Percentiles rank a stretch among this genome's conserved stretches.
phyloP scores from a whole-genome alignment of 495 filamentous ascomycete genomes.

The Aspergillus funiculosus region DNA sequence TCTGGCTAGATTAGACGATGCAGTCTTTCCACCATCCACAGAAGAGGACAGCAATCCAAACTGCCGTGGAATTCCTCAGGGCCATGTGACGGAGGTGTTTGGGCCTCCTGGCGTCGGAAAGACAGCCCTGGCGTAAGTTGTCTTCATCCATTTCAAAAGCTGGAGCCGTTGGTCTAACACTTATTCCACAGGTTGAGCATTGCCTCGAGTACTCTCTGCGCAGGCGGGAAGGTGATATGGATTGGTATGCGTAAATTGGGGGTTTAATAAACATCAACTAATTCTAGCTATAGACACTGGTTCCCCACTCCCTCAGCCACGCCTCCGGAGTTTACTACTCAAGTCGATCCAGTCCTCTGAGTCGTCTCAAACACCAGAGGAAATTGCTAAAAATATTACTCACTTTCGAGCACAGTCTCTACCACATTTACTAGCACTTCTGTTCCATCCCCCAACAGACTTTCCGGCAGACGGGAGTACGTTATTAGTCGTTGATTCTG shows the following conservation, averaged over 20 bases:
- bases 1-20: conserved; percentile 54
- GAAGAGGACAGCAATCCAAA: conserved; percentile 4
- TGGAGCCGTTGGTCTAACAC: not conserved
- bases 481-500: conserved; percentile 69
- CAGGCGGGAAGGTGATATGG: conserved; percentile 69
- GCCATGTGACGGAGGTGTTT: conserved; percentile 82
- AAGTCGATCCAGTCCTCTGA: conserved; percentile 4
- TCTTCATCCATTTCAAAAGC: not conserved
- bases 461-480: conserved; percentile 56
- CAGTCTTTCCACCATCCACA: conserved; percentile 26
- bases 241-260: conserved; percentile 57
- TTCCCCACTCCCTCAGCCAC: conserved; percentile 34
- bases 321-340: conserved; percentile 35
- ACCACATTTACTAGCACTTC: conserved; percentile 69
- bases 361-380: conserved; percentile 10
- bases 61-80: conserved; percentile 54
- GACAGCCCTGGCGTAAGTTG: conserved; percentile 68
- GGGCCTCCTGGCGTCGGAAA: conserved; percentile 88
- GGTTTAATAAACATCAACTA: not conserved
- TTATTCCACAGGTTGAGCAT: conserved; percentile 55
- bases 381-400: conserved; percentile 31
- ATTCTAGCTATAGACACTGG: conserved; percentile 40
- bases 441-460: conserved; percentile 53
- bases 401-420: conserved; percentile 51
- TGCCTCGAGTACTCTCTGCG: conserved; percentile 55